Percentiles rank a stretch among this genome's conserved stretches.
phyloP scores from a whole-genome alignment of 805 yeast species.

The Hanseniaspora valbyensis region DNA sequence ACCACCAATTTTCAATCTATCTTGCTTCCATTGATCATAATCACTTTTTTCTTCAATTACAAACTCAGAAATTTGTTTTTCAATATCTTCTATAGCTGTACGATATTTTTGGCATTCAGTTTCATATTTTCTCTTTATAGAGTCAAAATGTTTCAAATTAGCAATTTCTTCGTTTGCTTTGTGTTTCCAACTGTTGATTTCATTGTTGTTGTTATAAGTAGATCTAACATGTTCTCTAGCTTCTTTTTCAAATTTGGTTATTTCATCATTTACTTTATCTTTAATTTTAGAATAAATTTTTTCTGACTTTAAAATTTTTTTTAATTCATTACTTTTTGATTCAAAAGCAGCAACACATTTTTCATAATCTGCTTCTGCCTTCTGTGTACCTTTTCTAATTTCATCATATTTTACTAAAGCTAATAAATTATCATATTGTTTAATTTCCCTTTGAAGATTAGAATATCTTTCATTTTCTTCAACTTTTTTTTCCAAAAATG shows the following conservation, averaged over 20 bases:
- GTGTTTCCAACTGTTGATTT: not conserved
- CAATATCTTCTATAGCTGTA: not conserved
- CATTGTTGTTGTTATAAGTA: not conserved
- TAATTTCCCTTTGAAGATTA: constrained; percentile 37
- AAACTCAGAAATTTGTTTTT: not conserved
- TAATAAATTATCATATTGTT: constrained; percentile 36
- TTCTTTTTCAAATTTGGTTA: not conserved
- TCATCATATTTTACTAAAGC: constrained; percentile 42
- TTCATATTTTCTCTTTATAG: not conserved
- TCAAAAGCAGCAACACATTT: constrained; percentile 22
- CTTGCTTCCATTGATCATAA: not conserved
- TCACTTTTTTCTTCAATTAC: not conserved
- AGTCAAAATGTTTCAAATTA: not conserved
- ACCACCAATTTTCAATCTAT: not conserved
- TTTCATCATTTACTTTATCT: not conserved
- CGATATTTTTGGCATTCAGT: not conserved
- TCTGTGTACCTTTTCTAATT: constrained; percentile 20
- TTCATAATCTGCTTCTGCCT: constrained; percentile 24
- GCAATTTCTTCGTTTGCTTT: constrained; percentile 1
- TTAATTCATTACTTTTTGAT: constrained; percentile 22
- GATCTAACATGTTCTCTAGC: not conserved
- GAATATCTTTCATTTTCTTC: constrained; percentile 37
- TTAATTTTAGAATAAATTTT: constrained; percentile 16
- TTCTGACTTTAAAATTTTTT: constrained; percentile 20
- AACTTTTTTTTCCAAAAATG: constrained; percentile 28